Evolutionary conservation across 2,329 filamentous ascomycete species (phyloP).

Genomic region (Alternaria viburni): DNA sequence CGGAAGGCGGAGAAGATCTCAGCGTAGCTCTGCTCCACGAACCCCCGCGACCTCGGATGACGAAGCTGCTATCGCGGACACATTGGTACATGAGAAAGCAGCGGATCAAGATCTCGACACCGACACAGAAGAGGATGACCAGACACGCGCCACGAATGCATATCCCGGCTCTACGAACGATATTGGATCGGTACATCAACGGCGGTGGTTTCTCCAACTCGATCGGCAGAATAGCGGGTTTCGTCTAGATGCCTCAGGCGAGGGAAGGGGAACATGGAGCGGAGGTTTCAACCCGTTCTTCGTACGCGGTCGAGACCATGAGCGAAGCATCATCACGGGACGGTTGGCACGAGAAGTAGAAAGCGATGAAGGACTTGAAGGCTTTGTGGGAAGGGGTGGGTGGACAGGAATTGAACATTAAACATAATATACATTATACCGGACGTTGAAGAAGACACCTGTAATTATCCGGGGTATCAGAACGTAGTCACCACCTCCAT

Average conservation of each 20-base stretch:
- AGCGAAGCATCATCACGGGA: background rate
- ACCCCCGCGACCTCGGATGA: background rate
- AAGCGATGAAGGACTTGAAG: background rate
- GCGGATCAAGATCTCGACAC: conserved; percentile 48
- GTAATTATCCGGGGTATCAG: background rate
- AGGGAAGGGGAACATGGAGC: background rate
- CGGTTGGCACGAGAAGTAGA: background rate
- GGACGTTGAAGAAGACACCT: background rate
- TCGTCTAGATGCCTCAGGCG: conserved; percentile 30
- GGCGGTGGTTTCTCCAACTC: conserved; percentile 69
- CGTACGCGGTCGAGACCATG: background rate
- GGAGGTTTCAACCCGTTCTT: background rate
- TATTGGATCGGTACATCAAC: conserved; percentile 71
- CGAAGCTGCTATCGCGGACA: background rate
- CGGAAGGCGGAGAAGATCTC: background rate
- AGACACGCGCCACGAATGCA: conserved; percentile 65
- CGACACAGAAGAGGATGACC: conserved; percentile 44
- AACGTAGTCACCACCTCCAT: conserved; percentile 24
- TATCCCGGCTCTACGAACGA: conserved; percentile 70
- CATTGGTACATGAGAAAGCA: background rate
- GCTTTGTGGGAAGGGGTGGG: background rate
- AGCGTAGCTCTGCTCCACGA: background rate
- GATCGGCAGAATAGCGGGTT: conserved; percentile 68
- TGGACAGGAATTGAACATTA: background rate
- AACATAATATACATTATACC: background rate